These are phyloP conservation scores for Talaromyces trachyspermus DNA, from an alignment of 495 filamentous ascomycete genomes.

Conservation along the genomic window DNA sequence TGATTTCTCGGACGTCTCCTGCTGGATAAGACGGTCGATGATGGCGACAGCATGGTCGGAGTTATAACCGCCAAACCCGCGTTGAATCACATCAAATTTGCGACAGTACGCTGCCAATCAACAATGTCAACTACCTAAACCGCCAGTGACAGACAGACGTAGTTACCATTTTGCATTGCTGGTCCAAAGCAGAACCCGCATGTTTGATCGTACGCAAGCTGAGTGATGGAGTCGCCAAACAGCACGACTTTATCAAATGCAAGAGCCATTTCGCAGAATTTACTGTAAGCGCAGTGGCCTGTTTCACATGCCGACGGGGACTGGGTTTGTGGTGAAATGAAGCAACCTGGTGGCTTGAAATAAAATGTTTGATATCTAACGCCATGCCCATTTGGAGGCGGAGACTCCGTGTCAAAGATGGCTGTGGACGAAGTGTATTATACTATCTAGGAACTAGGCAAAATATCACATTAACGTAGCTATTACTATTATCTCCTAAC, in stretches of 20 bases:
- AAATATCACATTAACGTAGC: too few relatives aligned
- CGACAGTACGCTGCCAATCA: constrained; percentile 47
- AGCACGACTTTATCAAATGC: constrained; percentile 62
- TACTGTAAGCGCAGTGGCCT: too few relatives aligned
- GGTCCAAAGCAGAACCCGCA: constrained; percentile 64
- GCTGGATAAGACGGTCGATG: constrained; percentile 49
- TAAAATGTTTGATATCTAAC: too few relatives aligned
- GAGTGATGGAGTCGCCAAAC: constrained; percentile 75
- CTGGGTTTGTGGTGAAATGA: too few relatives aligned
- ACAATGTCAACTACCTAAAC: background rate
- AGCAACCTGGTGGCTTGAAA: too few relatives aligned
- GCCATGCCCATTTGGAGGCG: too few relatives aligned
- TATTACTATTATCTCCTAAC: too few relatives aligned
- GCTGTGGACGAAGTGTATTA: too few relatives aligned
- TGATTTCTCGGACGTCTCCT: constrained; percentile 37
- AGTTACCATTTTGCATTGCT: constrained; percentile 63
- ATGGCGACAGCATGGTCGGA: constrained; percentile 52
- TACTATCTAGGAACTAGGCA: too few relatives aligned
- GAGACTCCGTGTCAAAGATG: too few relatives aligned
- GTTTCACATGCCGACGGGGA: too few relatives aligned
- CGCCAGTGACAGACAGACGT: background rate
- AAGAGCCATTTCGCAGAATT: constrained; percentile 8
- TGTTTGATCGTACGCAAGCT: constrained; percentile 48
- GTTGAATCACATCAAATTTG: constrained; percentile 58
- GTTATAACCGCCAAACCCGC: constrained; percentile 65